Conservation (phyloP, 495 filamentous ascomycete genomes). For the Penicillium simplicissimum region DNA sequence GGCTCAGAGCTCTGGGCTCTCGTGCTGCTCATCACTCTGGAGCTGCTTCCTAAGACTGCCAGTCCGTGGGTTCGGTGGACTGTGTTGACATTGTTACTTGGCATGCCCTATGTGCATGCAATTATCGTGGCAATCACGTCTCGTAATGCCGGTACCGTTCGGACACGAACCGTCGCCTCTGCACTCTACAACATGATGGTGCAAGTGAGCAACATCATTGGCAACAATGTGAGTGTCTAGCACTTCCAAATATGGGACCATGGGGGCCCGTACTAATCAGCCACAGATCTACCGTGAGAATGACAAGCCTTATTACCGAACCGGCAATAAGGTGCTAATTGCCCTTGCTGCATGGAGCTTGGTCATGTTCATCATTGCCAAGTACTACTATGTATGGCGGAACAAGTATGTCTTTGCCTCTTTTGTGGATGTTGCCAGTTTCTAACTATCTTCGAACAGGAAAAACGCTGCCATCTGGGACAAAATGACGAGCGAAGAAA, state of each 20-base stretch:
- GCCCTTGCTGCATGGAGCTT: conserved; percentile 55
- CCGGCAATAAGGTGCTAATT: conserved; percentile 66
- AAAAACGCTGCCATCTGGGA: conserved; percentile 52
- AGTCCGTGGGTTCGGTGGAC: conserved; percentile 56
- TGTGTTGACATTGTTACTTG: conserved; percentile 53
- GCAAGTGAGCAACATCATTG: conserved; percentile 63
- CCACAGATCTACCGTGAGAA: conserved; percentile 60
- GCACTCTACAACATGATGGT: conserved; percentile 76
- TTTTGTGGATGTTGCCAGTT: no score
- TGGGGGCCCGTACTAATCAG: background rate
- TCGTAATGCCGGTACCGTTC: conserved; percentile 65
- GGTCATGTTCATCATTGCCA: conserved; percentile 54
- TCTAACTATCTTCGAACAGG: conserved; percentile 17
- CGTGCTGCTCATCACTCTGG: conserved; percentile 54
- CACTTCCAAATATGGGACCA: background rate
- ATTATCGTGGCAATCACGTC: conserved; percentile 69
- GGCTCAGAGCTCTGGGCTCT: conserved; percentile 57
- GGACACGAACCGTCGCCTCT: conserved; percentile 63
- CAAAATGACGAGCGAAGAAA: conserved; percentile 61
- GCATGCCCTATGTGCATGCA: conserved; percentile 63
- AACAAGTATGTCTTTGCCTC: conserved; percentile 49
- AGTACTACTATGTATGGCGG: conserved; percentile 62
- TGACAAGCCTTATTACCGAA: conserved; percentile 66
- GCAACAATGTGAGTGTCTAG: conserved; percentile 53
- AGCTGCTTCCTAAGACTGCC: conserved; percentile 33